Evolutionary conservation across 805 yeast species (phyloP), one percentile per base, ranked within the genome.

Genomic region (Starmerella geochares): DNA sequence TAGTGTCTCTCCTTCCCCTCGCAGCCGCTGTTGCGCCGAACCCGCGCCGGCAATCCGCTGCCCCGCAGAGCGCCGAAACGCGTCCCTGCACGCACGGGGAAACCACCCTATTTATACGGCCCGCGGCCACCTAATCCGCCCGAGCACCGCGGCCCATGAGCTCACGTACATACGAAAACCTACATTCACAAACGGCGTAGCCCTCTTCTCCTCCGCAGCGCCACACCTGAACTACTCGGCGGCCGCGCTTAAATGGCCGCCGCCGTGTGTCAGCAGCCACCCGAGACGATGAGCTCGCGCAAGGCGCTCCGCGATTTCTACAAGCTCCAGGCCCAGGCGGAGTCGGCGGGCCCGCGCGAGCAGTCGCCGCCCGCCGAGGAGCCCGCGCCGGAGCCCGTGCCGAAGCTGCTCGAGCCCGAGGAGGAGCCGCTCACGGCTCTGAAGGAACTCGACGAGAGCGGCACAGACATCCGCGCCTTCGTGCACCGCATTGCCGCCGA

Each of bases 301-400:
- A 46, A 55, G 29, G 68, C 68, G 6, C 59, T 66, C 20, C 54
- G 70, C 8, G 67, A 66, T 46, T 66, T 66, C 47, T 66, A 66
- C 58, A 61, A 60, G 52, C 59, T 66, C 3, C 64, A 62, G 43
- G 55, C 52, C 23, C 51, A 53, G 23, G 54, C 47, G 29, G 37
- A 7, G 21, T 21, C 37, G 13, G 9, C 37, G 37, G 16, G 37
- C 21, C 37, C 33, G 24, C 33, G 10, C 29, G 43, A 39, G 24
- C 42, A 25, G 28, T 13, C 46, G 35, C n/a, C n/a, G n/a, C n/a
- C n/a, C n/a, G 36, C 20, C 14, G 39, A 29, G 20, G 38, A 33
- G 47, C n/a, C 47, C 27, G 28, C 11, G n/a, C 33, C 20, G 8
- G 14, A 23, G 35, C 27, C 27, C 23, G 23, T 28, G 9, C 24